phyloP scores from a whole-genome alignment of 1,284 basidiomycete species.

The Neonothopanus nambi region DNA sequence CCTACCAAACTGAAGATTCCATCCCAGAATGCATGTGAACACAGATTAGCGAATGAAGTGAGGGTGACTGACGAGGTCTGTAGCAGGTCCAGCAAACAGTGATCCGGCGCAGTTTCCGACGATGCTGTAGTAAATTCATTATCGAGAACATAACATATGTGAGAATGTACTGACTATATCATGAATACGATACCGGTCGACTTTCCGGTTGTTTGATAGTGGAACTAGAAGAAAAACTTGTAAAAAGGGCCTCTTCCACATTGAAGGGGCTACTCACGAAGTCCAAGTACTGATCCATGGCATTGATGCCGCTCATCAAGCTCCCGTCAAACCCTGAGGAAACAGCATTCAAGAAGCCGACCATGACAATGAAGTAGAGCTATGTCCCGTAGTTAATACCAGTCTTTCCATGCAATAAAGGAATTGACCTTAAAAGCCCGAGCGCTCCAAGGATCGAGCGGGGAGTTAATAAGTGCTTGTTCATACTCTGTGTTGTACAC shows the following conservation, averaged over 20 bases:
- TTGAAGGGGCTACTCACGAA: constrained; percentile 17
- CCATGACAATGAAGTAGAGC: constrained; percentile 30
- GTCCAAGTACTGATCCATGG: constrained; percentile 26
- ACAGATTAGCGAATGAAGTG: neutral
- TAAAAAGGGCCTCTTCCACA: neutral
- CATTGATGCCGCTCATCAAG: constrained; percentile 30
- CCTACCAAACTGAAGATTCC: constrained; percentile 20
- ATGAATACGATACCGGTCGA: constrained; percentile 27
- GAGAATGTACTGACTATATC: constrained; percentile 21
- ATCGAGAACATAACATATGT: neutral
- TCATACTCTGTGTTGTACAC: constrained; percentile 27
- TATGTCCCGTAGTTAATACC: neutral
- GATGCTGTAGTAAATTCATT: constrained; percentile 15
- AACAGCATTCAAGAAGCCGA: constrained; percentile 30
- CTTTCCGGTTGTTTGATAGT: constrained; percentile 21
- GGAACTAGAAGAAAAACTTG: constrained; percentile 15
- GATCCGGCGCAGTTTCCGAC: constrained; percentile 29
- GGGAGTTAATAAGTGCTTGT: constrained; percentile 21
- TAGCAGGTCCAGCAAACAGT: constrained; percentile 27
- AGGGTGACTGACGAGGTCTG: constrained; percentile 21
- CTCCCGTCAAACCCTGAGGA: constrained; percentile 30
- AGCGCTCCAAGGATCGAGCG: constrained; percentile 23
- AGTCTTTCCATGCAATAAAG: neutral
- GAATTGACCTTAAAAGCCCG: constrained; percentile 25
- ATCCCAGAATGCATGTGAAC: neutral